These are phyloP conservation scores for Raddia guianensis DNA, from an alignment of 176 grass and related monocot genomes.

Conservation along the genomic window DNA sequence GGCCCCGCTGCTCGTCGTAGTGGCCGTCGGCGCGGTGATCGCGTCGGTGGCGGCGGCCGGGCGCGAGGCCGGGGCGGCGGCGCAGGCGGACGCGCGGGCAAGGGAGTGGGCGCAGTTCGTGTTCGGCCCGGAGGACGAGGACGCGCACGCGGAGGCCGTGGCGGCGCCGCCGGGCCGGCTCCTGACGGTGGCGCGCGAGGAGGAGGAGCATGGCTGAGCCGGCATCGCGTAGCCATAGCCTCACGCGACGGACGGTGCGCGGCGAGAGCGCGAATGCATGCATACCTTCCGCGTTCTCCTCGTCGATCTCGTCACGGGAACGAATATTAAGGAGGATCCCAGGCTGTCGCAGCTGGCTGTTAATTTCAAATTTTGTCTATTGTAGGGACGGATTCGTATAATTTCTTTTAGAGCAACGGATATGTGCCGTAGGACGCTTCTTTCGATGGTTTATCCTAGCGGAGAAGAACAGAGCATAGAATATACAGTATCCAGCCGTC, in stretches of 20 bases:
- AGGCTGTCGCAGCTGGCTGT: not conserved
- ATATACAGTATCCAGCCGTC: too few species aligned
- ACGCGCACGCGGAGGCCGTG: not conserved
- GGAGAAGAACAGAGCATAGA: too few species aligned
- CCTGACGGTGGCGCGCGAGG: not conserved
- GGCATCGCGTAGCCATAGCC: not conserved
- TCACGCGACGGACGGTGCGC: not conserved
- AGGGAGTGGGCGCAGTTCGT: slow-evolving; percentile 57
- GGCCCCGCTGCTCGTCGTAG: slow-evolving; percentile 55
- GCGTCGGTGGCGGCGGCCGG: slow-evolving; percentile 31
- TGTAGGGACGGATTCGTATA: too few species aligned
- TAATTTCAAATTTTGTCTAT: too few species aligned
- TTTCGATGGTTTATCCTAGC: too few species aligned
- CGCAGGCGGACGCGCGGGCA: slow-evolving; percentile 44
- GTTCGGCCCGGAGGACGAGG: slow-evolving; percentile 52
- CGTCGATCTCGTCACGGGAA: slow-evolving; percentile 9
- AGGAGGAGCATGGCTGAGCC: slow-evolving; percentile 15
- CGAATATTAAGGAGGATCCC: slow-evolving; percentile 34
- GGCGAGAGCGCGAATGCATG: not conserved
- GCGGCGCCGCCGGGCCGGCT: not conserved
- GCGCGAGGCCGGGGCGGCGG: slow-evolving; percentile 40
- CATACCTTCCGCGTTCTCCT: not conserved
- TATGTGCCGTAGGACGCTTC: too few species aligned
- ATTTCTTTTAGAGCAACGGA: too few species aligned
- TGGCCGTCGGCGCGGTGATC: slow-evolving; percentile 51